phyloP scores from a whole-genome alignment of 176 grass and related monocot genomes.

The Eragrostis curvula region DNA sequence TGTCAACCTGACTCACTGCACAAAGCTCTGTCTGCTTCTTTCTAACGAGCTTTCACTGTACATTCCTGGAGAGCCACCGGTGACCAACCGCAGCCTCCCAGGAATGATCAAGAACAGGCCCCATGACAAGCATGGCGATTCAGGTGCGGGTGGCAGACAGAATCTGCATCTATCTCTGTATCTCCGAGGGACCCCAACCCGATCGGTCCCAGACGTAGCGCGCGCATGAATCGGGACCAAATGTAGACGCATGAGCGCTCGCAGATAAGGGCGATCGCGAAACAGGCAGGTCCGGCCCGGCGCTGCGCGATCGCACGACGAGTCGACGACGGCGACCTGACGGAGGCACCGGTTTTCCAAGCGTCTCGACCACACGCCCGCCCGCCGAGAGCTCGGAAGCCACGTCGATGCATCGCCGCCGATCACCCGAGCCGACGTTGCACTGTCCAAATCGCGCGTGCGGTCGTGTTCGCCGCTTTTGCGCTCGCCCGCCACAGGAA shows the following conservation, averaged over 20 bases:
- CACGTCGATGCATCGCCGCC: neutral
- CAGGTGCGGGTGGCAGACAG: neutral
- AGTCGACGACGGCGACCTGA: neutral
- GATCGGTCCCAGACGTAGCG: neutral
- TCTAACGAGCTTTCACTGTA: neutral
- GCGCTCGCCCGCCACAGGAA: neutral
- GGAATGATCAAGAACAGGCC: neutral
- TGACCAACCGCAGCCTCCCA: neutral
- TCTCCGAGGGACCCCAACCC: neutral
- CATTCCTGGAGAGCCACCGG: neutral
- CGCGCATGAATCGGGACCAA: neutral
- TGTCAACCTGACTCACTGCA: neutral
- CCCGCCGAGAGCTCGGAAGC: neutral
- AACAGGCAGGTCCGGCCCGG: neutral
- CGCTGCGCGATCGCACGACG: neutral
- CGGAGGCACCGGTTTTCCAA: neutral
- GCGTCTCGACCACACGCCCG: neutral
- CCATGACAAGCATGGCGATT: neutral
- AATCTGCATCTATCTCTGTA: neutral
- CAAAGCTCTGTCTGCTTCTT: neutral
- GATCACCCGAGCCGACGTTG: too few relatives aligned
- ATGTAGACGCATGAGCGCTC: neutral
- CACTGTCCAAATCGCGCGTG: too few relatives aligned
- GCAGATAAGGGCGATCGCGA: neutral
- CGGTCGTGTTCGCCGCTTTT: neutral